Evolutionary conservation across 805 yeast genomes (phyloP).

Genomic region (Candida suzukii): DNA sequence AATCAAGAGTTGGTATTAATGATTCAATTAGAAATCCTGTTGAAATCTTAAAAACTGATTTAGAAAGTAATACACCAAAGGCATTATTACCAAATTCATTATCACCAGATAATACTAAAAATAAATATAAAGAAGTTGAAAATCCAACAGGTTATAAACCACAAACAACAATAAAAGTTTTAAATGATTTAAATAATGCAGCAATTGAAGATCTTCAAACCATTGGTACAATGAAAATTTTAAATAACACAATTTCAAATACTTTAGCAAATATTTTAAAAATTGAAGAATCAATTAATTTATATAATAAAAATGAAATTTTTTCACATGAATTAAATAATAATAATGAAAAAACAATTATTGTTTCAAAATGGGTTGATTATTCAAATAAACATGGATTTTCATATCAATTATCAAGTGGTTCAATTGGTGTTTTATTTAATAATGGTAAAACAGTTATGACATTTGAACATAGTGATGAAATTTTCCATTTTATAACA

Average conservation of each 20-base stretch:
- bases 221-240: constrained; percentile 7
- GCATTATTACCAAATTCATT: constrained; percentile 79
- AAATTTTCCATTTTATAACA: constrained; percentile 55
- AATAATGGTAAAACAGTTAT: constrained; percentile 80
- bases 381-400: constrained; percentile 94
- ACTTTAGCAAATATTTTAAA: constrained; percentile 21
- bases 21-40: constrained; percentile 50
- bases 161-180: constrained; percentile 17
- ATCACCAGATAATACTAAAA: constrained; percentile 88
- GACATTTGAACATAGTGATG: constrained; percentile 55
- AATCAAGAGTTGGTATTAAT: constrained; percentile 51
- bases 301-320: too few relatives aligned
- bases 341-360: constrained; percentile 47
- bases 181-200: constrained; percentile 18
- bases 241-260: constrained; percentile 20
- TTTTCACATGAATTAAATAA: too few relatives aligned
- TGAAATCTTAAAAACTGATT: constrained; percentile 60
- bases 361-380: constrained; percentile 96
- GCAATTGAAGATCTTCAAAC: constrained; percentile 7
- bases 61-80: constrained; percentile 60
- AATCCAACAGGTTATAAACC: constrained; percentile 19
- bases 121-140: constrained; percentile 69
- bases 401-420: constrained; percentile 85
- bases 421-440: constrained; percentile 85
- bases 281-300: constrained; percentile 20